Evolutionary conservation across 805 yeast species (phyloP), one percentile per base, ranked within the genome.

Genomic region (Metschnikowia aberdeeniae): DNA sequence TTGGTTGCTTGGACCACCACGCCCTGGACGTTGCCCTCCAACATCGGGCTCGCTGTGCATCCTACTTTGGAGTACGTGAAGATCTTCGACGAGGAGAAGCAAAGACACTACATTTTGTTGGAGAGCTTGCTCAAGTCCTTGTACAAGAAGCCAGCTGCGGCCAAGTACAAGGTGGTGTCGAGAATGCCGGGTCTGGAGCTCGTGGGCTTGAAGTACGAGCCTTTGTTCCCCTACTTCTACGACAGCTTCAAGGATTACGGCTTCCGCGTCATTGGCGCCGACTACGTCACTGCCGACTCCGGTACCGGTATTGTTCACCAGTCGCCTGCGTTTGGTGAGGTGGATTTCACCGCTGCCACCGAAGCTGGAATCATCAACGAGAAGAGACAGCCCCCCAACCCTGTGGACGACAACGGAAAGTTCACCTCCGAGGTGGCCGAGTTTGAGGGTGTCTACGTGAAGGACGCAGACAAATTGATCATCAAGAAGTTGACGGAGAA

Each of bases 271-370:
- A 81, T 88, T 58, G 71, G 76, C 48, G 97, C 83, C 47, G 85
- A 78, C 57, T 93, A 86, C 61, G 99, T 93, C 59, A 80, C 96
- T 40, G 82, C 76, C 53, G 99, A 93, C 55, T 85, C 95, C 36
- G 99, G 99, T 89, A 87, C 99, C 45, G 99, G 99, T 82, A 81
- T 93, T 62, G 99, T 93, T 51, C 99, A 93, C 69, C 96, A 90
- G 67, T 82, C 99, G 40, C 99, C 99, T 53, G 93, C 98, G 43
- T 93, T 89, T 70, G 99, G 99, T 86, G 99, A 93, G 74, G 95
- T 82, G 68, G 99, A 93, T 92, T 89, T 81, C 77, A 79, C 77
- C 55, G 95, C 84, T 54, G 85, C 95, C 60, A 74, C 80, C 38
- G 80, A 75, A 19, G 78, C 81, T 28, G 96, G 96, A 51, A 74